Evolutionary conservation across 208 protist species (phyloP).

Genomic region (Acanthamoeba triangularis): DNA sequence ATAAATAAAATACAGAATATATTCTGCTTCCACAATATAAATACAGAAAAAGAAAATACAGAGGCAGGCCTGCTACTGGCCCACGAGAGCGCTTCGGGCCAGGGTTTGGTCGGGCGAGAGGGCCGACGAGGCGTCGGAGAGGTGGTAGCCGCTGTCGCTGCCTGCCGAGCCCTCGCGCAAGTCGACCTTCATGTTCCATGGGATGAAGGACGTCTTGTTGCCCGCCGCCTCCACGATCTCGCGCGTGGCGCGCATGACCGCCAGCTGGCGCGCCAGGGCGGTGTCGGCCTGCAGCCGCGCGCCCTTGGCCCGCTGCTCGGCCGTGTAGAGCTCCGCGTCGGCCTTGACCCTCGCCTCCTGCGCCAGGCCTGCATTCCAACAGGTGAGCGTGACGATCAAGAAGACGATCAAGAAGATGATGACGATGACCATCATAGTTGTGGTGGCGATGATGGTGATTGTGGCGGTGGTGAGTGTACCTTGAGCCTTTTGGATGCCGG

Average conservation of each 20-base stretch:
- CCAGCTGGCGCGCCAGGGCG: not conserved
- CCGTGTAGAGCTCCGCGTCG: slow-evolving; percentile 4
- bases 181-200: slow-evolving; percentile 12
- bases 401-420: not conserved
- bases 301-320: slow-evolving; percentile 6
- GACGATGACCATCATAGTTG: not conserved
- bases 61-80: no score
- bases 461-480: not conserved
- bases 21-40: no score
- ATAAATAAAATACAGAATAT: no score
- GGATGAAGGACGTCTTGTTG: slow-evolving; percentile 3
- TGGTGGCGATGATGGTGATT: not conserved
- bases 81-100: no score
- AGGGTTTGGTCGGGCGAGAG: not conserved
- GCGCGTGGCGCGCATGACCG: slow-evolving; percentile 2
- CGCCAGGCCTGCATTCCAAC: not conserved
- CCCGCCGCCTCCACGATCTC: slow-evolving; percentile 21
- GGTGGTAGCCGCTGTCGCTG: not conserved
- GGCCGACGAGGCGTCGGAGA: not conserved
- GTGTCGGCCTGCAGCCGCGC: slow-evolving; percentile 8
- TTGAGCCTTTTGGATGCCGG: not conserved
- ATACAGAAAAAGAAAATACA: no score
- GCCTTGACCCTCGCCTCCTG: not conserved
- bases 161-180: not conserved
- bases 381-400: not conserved